Evolutionary conservation across 2,329 filamentous ascomycete species (phyloP), one percentile per base, ranked within the genome.

Genomic region (Aspergillus fijiensis): DNA sequence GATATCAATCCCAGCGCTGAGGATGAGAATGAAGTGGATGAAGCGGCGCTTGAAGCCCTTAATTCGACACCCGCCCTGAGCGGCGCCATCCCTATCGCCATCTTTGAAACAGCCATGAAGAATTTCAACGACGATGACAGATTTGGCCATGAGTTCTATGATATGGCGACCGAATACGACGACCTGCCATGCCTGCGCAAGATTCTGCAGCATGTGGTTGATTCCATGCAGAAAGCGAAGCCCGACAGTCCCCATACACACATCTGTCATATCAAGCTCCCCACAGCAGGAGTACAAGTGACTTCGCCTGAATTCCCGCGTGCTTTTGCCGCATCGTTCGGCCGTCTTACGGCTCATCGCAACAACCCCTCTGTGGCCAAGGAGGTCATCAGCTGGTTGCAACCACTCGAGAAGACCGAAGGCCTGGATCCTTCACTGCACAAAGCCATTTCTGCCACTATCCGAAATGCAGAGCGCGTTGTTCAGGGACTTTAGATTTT

Each of bases 21-120:
- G 33, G 77, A 82, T n/a, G 83, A 82, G 27, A 81, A 80, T 64
- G 78, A 83, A 71, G 77, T 82, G 57, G 79, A 86, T 68, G 65
- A 80, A 63, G 75, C 80, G 66, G 81, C 82, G 57, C 79, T 96
- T 64, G 82, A 89, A 70, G 87, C 86, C 62, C 77, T 90, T 16
- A 84, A 84, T 42, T 80, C 82, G 59, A 94, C 92, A 51, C 92
- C 94, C 4, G 92, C 92, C 10, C 82, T 97, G 64, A 91, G 90
- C 61, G 95, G 95, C n/a, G 95, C 92, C 16, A 96, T 99, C 66
- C 93, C 95, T 2, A 85, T 92, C 58, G 92, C 94, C 45, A 91
- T 99, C 51, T 97, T 96, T 71, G 92, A 96, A 70, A 87, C 91
- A 23, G 89, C 92, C 5, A 87, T 87, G 79, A 91, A 89, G 74